Base-by-base conservation (phyloP, 129 eudicot species). In the Chrysanthemum seticuspe region DNA sequence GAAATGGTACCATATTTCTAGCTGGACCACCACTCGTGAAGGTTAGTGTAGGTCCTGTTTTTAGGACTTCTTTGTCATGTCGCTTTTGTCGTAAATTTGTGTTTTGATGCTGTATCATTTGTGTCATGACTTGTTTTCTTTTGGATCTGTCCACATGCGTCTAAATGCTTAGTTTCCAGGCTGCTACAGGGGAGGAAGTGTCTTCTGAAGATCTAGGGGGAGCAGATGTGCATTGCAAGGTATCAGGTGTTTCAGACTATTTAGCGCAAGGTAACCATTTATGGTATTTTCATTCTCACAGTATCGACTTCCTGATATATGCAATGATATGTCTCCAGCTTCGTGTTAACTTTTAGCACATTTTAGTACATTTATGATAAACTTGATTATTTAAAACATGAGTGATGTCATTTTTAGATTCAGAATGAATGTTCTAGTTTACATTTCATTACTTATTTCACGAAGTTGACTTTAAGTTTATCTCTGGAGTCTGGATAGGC, bases 11-110 rank as follows among this genome's bases (percentile, higher is more conserved):
- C 81, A 94, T 94, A 64, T 94, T 94, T 70, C 83, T 94, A 63
- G 98, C 98, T 58, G 98, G 98, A 49, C 98, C 98, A 62, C 98
- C 98, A 57, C 97, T 94, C 34, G 98, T 94, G 68, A 94, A 94
- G 98, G 98, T 94, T 74, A 80, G 82, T 67, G 78, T 56, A 25
- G 2, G 57, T 64, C 48, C 31, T 44, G 47, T 14, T 34, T 66
- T 34, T 52, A n/a, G 31, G 63, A 34, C 45, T 13, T 29, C 36
- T 6, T 4, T 25, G 6, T n/a, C n/a, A 62, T 62, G 18, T 15
- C 58, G n/a, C 60, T 31, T 16, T 27, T 71, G 64, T 5, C 13
- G 52, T 74, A 16, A 71, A 71, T 64, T 18, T 15, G 25, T 62
- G 13, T 65, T 40, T 52, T 25, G 31, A 13, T 53, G 16, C 53